Base-by-base conservation (phyloP, 1,139 yeast genomes). In the Kazachstania sp. region DNA sequence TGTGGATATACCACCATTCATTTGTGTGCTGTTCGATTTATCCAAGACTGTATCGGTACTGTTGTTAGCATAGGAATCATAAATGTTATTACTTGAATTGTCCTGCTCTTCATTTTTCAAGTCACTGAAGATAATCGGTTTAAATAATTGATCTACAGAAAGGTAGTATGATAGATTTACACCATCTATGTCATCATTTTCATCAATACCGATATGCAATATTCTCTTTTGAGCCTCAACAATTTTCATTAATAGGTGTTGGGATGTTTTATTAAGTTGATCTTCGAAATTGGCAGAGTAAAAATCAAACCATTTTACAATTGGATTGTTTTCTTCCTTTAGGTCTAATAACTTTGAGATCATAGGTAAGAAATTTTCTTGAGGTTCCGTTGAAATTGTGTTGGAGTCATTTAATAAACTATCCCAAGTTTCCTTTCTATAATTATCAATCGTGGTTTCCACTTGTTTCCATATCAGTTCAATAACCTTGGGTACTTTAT, bases 401-500 rank as follows among this genome's bases (percentile, higher is more conserved):
- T 39, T 45, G 16, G 47, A 26, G 73, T 71, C 36, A 15, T 23
- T 45, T 28, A 45, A 40, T 46, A 90, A 71, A 49, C 76, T 78
- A 36, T 73, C 72, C 79, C 90, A 84, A 11, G 81, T 71, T 39
- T 74, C 74, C 47, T 73, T 72, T 55, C 85, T 78, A 66, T 86
- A 90, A 30, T 73, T 74, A 31, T 77, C 77, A 15, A 86, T 75
- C 11, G 86, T 78, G 11, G 64, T 67, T 50, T 81, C 86, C 1
- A 86, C 83, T 53, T 83, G 84, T 6, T 66, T 66, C 79, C 90
- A 86, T 4, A 87, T 76, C 45, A 76, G 73, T 44, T 75, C 74
- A 41, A 77, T 64, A 4, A 69, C 54, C 28, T 54, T 52, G 26
- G 61, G 65, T 32, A 48, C 48, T 15, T 37, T 35, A 29, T 29